These are phyloP conservation scores for Cyphellophora attinorum DNA, from an alignment of 2,329 filamentous ascomycete species.

Conservation along the genomic window DNA sequence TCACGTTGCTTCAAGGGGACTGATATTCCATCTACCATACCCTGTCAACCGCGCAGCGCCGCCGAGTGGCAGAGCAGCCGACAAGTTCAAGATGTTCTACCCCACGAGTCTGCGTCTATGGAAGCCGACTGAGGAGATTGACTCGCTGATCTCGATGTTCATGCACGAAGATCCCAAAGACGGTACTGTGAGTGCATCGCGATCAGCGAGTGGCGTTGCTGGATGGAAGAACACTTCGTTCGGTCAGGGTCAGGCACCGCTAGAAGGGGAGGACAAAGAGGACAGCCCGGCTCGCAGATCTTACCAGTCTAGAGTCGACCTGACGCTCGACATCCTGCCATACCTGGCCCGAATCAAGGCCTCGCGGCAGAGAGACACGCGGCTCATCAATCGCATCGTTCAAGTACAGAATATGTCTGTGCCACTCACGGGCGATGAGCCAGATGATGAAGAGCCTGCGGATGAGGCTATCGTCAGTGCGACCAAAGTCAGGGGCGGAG, in stretches of 20 bases:
- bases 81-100: constrained; percentile 85
- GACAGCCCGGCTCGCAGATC: constrained; percentile 8
- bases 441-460: constrained; percentile 11
- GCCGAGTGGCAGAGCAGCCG: constrained; percentile 31
- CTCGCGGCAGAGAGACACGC: constrained; percentile 25
- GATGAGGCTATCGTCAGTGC: not conserved
- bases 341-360: constrained; percentile 62
- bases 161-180: constrained; percentile 30
- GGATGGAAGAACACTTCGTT: constrained; percentile 22
- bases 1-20: constrained; percentile 76
- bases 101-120: constrained; percentile 76
- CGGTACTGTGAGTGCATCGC: not conserved
- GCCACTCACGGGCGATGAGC: not conserved
- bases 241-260: constrained; percentile 14
- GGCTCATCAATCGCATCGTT: constrained; percentile 59
- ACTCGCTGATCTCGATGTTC: constrained; percentile 62
- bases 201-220: constrained; percentile 21
- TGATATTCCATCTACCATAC: constrained; percentile 74
- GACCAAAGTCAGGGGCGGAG: constrained; percentile 3
- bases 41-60: constrained; percentile 61
- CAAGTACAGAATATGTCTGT: constrained; percentile 48
- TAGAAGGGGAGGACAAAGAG: constrained; percentile 48
- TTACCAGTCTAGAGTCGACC: constrained; percentile 47
- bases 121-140: constrained; percentile 73
- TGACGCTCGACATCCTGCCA: constrained; percentile 77